Evolutionary conservation across 306 rosid species (phyloP), one percentile per base, ranked within the genome.

Genomic region (Cercis canadensis): DNA sequence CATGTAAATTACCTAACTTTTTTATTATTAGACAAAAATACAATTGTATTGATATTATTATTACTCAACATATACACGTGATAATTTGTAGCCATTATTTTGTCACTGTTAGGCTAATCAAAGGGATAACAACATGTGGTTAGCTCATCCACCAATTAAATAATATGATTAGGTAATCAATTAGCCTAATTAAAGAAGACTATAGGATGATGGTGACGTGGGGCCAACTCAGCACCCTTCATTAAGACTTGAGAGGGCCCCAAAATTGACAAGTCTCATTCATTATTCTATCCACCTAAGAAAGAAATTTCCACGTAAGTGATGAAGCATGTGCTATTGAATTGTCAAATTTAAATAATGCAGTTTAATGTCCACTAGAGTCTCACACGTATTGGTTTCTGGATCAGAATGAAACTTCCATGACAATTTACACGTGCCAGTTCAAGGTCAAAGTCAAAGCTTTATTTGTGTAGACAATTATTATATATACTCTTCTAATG

Each of bases 331-430:
- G 29, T 24, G 29, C 29, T 37, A 7, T n/a, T n/a, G n/a, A n/a
- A n/a, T n/a, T n/a, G n/a, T n/a, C n/a, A n/a, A n/a, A n/a, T n/a
- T n/a, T n/a, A n/a, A n/a, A n/a, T n/a, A n/a, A n/a, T n/a, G n/a
- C n/a, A n/a, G n/a, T n/a, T n/a, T n/a, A n/a, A n/a, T n/a, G n/a
- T n/a, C n/a, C n/a, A n/a, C n/a, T n/a, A n/a, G n/a, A n/a, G n/a
- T n/a, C n/a, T n/a, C 0, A 49, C 81, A 56, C 77, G 76, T 73
- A 36, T 54, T 40, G 39, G 1, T 33, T 9, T 67, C 60, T 72
- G 56, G 80, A 82, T 77, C 68, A 73, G 56, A 5, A 21, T 2
- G 82, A 73, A 73, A 34, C n/a, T 77, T 73, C 86, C 61, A 36
- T 74, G n/a, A n/a, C n/a, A n/a, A n/a, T n/a, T n/a, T n/a, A n/a